Evolutionary conservation across 1,284 basidiomycete species (phyloP), one percentile per base, ranked within the genome.

Genomic region (Cutaneotrichosporon cutaneum): DNA sequence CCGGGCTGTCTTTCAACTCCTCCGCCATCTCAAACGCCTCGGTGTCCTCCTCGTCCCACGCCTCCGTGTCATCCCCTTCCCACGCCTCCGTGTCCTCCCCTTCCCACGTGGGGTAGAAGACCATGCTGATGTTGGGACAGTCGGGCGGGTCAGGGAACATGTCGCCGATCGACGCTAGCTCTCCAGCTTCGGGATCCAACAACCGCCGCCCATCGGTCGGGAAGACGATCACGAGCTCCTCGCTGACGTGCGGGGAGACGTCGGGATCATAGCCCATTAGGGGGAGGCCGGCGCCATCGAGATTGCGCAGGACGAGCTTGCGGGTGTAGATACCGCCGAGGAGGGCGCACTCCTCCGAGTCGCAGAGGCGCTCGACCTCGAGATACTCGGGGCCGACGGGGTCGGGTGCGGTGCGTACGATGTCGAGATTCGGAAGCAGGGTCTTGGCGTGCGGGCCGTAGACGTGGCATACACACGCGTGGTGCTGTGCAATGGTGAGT

Each of bases 301-400:
- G 36, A 30, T 60, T 60, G 54, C 59, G 59, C 22, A 56, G 39
- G n/a, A 60, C 54, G 10, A 56, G 21, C 36, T 60, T 60, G 26
- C 48, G 54, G 0, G 54, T 14, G 18, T 13, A 24, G 24, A 60
- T 7, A 21, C 9, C 18, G 7, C 2, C 2, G 54, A 60, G 27
- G 18, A 59, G 26, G 13, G 30, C 10, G 36, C 59, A 60, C 9
- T 51, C 27, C 9, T 22, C 18, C n/a, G 33, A 24, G 36, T 60
- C 35, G 54, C 54, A 54, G 22, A 56, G 48, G 13, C 24, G n/a
- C 11, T 32, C 4, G 35, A 50, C 35, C 45, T 44, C n/a, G 51
- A 52, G 24, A 11, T 11, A 24, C 4, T 13, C 13, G 14, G 35
- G 16, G 35, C 35, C 10, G 27, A 56, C 10, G 18, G 39, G 22